Conservation (phyloP, 805 yeast species). For the Kockiozyma suomiensis region DNA sequence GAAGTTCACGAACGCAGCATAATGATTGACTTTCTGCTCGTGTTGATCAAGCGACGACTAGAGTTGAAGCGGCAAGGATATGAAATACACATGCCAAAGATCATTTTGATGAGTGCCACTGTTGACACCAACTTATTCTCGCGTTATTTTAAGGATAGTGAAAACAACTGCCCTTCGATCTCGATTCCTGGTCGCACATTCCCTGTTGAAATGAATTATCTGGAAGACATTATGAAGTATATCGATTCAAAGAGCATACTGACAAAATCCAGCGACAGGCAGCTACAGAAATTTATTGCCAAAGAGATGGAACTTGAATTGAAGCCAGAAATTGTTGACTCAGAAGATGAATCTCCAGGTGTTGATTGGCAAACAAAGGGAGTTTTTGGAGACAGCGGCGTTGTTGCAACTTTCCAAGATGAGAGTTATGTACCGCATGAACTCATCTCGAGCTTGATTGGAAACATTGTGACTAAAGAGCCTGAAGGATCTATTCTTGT, state of each 20-base stretch:
- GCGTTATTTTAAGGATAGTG: constrained; percentile 54
- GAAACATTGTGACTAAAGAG: constrained; percentile 4
- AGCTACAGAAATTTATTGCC: neutral
- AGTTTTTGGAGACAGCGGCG: constrained; percentile 8
- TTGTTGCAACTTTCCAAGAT: constrained; percentile 2
- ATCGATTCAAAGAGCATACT: neutral
- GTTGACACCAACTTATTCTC: constrained; percentile 54
- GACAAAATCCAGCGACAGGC: neutral
- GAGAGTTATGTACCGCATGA: constrained; percentile 25
- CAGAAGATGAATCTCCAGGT: neutral
- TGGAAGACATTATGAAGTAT: constrained; percentile 56
- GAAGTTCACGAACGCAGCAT: constrained; percentile 87
- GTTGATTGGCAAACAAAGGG: constrained; percentile 26
- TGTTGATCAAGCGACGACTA: constrained; percentile 53
- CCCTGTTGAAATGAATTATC: constrained; percentile 76
- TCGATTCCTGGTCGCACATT: constrained; percentile 93
- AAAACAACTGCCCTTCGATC: constrained; percentile 55
- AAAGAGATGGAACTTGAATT: neutral
- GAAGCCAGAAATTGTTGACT: neutral
- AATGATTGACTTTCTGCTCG: constrained; percentile 74
- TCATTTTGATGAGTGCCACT: constrained; percentile 72
- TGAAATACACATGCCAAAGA: constrained; percentile 32
- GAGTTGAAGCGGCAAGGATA: neutral
- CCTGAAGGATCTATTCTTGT: constrained; percentile 34
- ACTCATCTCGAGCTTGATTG: constrained; percentile 23